Percentiles rank a stretch among this genome's conserved stretches.
phyloP scores from a whole-genome alignment of 371 early-diverging fungal species.

The Funneliformis caledonium region DNA sequence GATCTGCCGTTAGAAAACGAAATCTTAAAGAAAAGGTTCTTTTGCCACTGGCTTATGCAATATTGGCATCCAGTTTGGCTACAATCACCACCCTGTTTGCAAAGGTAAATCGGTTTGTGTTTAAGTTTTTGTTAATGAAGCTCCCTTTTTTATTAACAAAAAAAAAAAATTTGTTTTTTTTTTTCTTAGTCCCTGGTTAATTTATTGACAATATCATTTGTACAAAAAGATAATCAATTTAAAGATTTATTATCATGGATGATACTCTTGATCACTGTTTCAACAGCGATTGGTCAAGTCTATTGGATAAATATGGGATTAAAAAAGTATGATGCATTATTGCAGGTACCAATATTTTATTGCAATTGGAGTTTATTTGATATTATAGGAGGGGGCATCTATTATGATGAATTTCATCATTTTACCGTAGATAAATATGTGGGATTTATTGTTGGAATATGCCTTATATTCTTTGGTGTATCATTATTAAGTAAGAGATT shows the following conservation, averaged over 20 bases:
- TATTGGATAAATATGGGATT: slow-evolving; percentile 86
- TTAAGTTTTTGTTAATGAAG: too few relatives aligned
- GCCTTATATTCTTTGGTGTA: slow-evolving; percentile 79
- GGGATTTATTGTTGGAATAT: slow-evolving; percentile 69
- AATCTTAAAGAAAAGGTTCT: slow-evolving; percentile 43
- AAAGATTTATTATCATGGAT: slow-evolving; percentile 67
- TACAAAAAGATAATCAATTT: slow-evolving; percentile 79
- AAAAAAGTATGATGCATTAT: slow-evolving; percentile 81
- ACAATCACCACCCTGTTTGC: slow-evolving; percentile 85
- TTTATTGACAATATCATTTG: slow-evolving; percentile 67
- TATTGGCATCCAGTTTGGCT: slow-evolving; percentile 79
- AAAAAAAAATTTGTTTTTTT: neutral
- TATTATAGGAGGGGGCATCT: slow-evolving; percentile 77
- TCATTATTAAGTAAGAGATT: slow-evolving; percentile 53
- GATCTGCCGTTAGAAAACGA: slow-evolving; percentile 12
- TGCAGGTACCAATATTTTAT: slow-evolving; percentile 87
- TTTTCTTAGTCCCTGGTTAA: slow-evolving; percentile 63
- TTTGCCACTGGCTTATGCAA: slow-evolving; percentile 70
- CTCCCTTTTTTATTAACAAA: too few relatives aligned
- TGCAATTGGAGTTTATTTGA: slow-evolving; percentile 79
- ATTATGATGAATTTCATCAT: slow-evolving; percentile 79
- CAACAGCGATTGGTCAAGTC: slow-evolving; percentile 81
- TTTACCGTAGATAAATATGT: slow-evolving; percentile 69
- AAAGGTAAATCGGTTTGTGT: slow-evolving; percentile 48
- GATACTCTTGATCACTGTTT: slow-evolving; percentile 71